A percentile compares a stretch with the other conserved stretches of the same genome.
Evolutionary conservation across 2,329 filamentous ascomycete species (phyloP).

Genomic region (Aspergillus sp.): DNA sequence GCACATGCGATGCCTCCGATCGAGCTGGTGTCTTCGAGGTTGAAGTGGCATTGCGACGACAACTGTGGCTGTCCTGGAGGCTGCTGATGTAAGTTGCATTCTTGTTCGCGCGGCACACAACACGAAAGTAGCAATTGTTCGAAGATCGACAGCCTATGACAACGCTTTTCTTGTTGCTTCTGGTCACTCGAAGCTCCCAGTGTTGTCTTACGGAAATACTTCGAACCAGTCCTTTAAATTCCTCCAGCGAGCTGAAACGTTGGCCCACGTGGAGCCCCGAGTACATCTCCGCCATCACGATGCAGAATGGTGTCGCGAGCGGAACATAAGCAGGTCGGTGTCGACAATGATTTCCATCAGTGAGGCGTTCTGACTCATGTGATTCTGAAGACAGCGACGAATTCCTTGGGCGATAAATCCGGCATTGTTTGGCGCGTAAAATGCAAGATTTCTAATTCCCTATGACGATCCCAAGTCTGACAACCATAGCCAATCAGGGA

Average conservation of each 20-base stretch:
- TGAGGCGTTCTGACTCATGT: slow-evolving; percentile 9
- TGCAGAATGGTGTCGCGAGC: slow-evolving; percentile 15
- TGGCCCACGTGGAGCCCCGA: slow-evolving; percentile 44
- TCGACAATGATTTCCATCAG: slow-evolving; percentile 31
- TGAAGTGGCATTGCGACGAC: slow-evolving; percentile 33
- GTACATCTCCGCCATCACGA: slow-evolving; percentile 41
- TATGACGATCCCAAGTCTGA: not conserved
- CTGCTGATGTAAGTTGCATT: slow-evolving; percentile 45
- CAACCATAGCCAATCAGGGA: not conserved
- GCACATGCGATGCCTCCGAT: slow-evolving; percentile 44
- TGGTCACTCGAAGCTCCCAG: slow-evolving; percentile 44
- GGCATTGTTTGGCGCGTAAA: slow-evolving; percentile 17
- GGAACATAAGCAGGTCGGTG: slow-evolving; percentile 18
- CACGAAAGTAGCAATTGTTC: slow-evolving; percentile 42
- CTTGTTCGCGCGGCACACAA: slow-evolving; percentile 45
- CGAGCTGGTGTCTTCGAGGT: slow-evolving; percentile 38
- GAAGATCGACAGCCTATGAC: slow-evolving; percentile 45
- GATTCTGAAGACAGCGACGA: not conserved
- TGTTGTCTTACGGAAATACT: slow-evolving; percentile 45
- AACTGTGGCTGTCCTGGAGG: slow-evolving; percentile 43
- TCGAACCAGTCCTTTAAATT: slow-evolving; percentile 42
- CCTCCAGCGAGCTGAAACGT: slow-evolving; percentile 41
- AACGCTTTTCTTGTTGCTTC: slow-evolving; percentile 46
- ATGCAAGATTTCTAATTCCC: not conserved
- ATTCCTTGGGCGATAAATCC: slow-evolving; percentile 9